A percentile compares a stretch with the other conserved stretches of the same genome.
Conservation (phyloP, 2,329 filamentous ascomycete genomes). For the Magnaporthales sp. region DNA sequence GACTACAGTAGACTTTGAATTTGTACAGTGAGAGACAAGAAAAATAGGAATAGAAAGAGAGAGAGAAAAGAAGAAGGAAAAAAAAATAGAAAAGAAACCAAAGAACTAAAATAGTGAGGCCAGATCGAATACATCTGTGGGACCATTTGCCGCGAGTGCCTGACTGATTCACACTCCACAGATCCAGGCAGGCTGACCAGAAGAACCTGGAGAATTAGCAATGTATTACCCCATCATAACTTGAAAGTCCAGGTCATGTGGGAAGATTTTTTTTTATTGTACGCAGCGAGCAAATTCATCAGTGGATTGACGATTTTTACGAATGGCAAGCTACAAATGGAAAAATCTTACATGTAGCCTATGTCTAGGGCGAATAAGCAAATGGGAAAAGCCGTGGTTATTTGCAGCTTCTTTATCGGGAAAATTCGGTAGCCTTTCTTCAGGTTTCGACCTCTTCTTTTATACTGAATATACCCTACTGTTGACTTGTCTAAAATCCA, state of each 20-base stretch:
- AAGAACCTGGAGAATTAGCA: neutral
- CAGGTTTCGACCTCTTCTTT: neutral
- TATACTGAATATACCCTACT: neutral
- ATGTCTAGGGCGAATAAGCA: neutral
- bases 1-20: neutral
- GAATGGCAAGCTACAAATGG: neutral
- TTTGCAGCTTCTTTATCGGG: neutral
- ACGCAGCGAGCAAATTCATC: neutral
- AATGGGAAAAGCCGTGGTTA: neutral
- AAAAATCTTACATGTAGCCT: neutral
- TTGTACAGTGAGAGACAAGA: neutral
- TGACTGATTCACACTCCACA: neutral
- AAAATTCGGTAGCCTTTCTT: neutral
- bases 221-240: constrained; percentile 1
- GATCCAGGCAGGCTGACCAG: neutral
- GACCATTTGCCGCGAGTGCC: neutral
- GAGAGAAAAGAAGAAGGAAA: neutral
- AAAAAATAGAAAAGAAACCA: neutral
- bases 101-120: neutral
- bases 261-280: neutral
- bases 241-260: neutral
- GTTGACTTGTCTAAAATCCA: neutral
- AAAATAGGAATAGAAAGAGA: neutral
- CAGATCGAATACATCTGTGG: neutral
- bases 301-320: neutral